These are phyloP conservation scores for Prosopis cineraria DNA, from an alignment of 306 rosid genomes.

Conservation along the genomic window DNA sequence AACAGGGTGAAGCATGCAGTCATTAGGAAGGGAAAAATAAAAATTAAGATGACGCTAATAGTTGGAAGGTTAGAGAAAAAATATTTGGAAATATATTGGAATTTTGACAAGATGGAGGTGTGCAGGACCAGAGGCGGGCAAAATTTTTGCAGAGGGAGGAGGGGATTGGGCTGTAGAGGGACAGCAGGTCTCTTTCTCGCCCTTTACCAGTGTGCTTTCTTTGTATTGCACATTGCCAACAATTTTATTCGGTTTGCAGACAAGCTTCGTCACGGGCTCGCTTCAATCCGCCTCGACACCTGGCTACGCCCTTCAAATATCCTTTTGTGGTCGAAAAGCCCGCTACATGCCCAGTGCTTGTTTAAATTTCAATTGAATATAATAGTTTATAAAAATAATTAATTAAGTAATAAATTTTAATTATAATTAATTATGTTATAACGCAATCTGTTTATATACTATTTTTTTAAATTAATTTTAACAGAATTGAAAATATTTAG, in stretches of 20 bases:
- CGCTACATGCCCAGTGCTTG: too few species aligned
- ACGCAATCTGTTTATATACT: too few species aligned
- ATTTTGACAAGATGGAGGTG: background rate
- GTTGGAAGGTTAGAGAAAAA: too few species aligned
- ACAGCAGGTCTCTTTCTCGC: constrained; percentile 9
- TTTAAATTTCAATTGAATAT: too few species aligned
- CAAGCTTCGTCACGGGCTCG: background rate
- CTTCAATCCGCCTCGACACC: background rate
- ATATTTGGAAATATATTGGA: too few species aligned
- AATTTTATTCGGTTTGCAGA: constrained; percentile 15
- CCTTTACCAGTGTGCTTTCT: constrained; percentile 16
- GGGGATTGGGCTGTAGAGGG: constrained; percentile 11
- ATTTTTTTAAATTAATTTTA: too few species aligned
- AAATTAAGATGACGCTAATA: background rate
- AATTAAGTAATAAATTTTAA: too few species aligned
- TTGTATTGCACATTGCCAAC: constrained; percentile 18
- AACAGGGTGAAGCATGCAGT: background rate
- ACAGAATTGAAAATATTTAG: too few species aligned
- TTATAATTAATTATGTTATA: too few species aligned
- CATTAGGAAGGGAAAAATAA: background rate
- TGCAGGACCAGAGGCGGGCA: background rate
- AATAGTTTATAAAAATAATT: too few species aligned
- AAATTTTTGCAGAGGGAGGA: background rate
- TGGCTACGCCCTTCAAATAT: background rate
- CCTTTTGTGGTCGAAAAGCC: too few species aligned